Evolutionary conservation across 2,329 filamentous ascomycete species (phyloP).

Genomic region (Cercospora brassicicola): DNA sequence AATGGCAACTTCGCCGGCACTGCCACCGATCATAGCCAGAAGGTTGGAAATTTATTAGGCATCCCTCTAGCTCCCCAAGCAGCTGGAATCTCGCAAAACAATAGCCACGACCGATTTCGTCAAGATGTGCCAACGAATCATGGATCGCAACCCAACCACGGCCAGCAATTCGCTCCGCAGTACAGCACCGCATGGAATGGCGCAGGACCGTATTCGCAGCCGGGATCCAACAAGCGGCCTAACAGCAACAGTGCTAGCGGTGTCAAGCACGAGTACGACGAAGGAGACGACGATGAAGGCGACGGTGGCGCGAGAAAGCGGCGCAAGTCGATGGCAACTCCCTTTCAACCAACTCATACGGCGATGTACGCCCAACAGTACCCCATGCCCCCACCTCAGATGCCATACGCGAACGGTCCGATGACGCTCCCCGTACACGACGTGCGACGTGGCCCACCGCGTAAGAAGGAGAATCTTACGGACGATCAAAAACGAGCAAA

Average conservation of each 20-base stretch:
- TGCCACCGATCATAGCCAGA: slow-evolving; percentile 13
- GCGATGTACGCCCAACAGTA: slow-evolving; percentile 3
- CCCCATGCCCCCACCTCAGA: slow-evolving; percentile 3
- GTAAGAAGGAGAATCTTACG: slow-evolving; percentile 41
- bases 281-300: slow-evolving; percentile 7
- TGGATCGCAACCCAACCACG: neutral
- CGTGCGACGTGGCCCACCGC: neutral
- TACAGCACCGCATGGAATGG: slow-evolving; percentile 9
- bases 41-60: slow-evolving; percentile 13
- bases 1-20: slow-evolving; percentile 11
- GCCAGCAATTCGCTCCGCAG: neutral
- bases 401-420: slow-evolving; percentile 5
- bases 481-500: slow-evolving; percentile 73
- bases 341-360: neutral
- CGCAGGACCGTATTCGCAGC: neutral
- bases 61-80: slow-evolving; percentile 12
- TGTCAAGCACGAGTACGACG: slow-evolving; percentile 15
- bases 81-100: slow-evolving; percentile 4
- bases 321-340: slow-evolving; percentile 7
- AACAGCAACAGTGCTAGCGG: slow-evolving; percentile 1
- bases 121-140: neutral
- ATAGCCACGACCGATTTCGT: neutral
- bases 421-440: slow-evolving; percentile 10
- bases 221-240: slow-evolving; percentile 4
- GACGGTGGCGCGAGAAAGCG: neutral